Evolutionary conservation across 1,284 basidiomycete species (phyloP).

Genomic region (Rhodotorula sp.): DNA sequence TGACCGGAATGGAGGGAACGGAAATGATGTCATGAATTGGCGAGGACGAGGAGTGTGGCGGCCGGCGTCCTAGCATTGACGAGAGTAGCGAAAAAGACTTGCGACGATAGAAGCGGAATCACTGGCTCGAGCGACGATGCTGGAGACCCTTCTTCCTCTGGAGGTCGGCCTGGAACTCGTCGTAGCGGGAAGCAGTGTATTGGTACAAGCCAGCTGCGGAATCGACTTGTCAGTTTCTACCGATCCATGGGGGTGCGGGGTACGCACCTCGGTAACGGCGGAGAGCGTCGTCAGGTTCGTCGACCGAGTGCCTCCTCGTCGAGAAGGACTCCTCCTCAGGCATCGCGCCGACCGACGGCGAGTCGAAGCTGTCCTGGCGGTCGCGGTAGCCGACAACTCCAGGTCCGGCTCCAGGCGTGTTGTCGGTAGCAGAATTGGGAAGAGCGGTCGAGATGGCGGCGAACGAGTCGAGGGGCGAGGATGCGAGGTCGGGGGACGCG

Average conservation of each 20-base stretch:
- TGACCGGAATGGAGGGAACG: background rate
- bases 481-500: constrained; percentile 7
- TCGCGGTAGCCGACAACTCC: background rate
- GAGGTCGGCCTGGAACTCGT: constrained; percentile 28
- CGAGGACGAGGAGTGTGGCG: background rate
- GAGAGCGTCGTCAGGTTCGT: constrained; percentile 16
- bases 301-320: constrained; percentile 3
- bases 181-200: constrained; percentile 23
- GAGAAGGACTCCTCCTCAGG: background rate
- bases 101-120: background rate
- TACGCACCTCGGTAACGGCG: constrained; percentile 25
- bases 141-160: constrained; percentile 12
- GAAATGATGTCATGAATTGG: constrained; percentile 1
- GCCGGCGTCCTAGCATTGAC: background rate
- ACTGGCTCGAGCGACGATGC: background rate
- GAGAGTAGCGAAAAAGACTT: background rate
- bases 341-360: constrained; percentile 3
- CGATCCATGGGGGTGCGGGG: too few relatives aligned
- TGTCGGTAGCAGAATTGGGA: constrained; percentile 1
- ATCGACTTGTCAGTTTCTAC: background rate
- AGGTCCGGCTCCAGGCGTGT: background rate
- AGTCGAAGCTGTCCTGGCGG: constrained; percentile 12
- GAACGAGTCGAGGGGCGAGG: constrained; percentile 15
- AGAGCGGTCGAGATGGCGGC: constrained; percentile 1
- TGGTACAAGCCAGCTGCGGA: constrained; percentile 14